Percentiles rank a stretch among this genome's conserved stretches.
phyloP scores from a whole-genome alignment of 2,329 filamentous ascomycete genomes.

The Sporothrix variecibatus region DNA sequence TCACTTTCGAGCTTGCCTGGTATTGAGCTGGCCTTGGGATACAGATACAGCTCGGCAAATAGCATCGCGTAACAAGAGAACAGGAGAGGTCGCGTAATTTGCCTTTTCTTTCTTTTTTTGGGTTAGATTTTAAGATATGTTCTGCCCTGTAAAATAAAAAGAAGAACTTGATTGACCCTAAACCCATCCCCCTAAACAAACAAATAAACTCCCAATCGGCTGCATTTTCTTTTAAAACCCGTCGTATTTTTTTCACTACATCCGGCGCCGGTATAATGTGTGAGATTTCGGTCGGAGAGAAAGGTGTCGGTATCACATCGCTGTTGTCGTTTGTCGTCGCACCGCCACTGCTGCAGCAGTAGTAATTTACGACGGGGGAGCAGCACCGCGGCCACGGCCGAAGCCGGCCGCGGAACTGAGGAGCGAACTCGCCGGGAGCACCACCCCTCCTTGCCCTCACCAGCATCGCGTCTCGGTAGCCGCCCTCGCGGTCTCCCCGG shows the following conservation, averaged over 20 bases:
- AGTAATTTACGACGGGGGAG: constrained; percentile 63
- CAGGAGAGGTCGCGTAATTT: background rate
- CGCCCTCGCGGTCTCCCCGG: constrained; percentile 82
- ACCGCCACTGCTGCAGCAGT: background rate
- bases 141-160: constrained; percentile 26
- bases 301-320: constrained; percentile 23
- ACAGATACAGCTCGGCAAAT: background rate
- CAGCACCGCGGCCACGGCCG: constrained; percentile 81
- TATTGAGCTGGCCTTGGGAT: background rate
- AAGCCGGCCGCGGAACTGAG: constrained; percentile 89
- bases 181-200: constrained; percentile 28
- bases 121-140: constrained; percentile 7
- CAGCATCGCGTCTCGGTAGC: constrained; percentile 90
- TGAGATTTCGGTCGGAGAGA: constrained; percentile 18
- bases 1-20: background rate
- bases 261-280: constrained; percentile 22
- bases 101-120: constrained; percentile 26
- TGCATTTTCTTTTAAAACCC: constrained; percentile 15
- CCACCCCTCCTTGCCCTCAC: constrained; percentile 88
- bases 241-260: constrained; percentile 24
- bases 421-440: constrained; percentile 88
- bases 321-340: constrained; percentile 28
- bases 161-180: constrained; percentile 23
- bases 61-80: background rate
- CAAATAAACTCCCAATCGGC: constrained; percentile 30